phyloP scores from a whole-genome alignment of 352 stramenopile species.

The Globisporangium paroecandrum region DNA sequence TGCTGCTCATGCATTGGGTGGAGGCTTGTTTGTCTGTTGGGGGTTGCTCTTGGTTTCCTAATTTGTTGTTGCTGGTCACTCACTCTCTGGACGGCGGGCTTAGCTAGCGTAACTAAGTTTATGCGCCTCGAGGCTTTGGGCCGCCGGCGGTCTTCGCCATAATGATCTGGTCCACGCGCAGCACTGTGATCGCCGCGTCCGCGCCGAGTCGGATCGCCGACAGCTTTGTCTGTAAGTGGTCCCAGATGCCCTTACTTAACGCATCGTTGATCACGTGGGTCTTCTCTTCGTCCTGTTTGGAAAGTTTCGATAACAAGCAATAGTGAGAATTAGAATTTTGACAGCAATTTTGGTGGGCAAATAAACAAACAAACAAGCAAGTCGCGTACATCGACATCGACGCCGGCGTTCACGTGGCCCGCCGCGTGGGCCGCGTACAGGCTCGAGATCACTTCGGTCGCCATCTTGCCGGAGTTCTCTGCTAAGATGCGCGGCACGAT shows the following conservation, averaged over 20 bases:
- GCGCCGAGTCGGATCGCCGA: slow-evolving; percentile 96
- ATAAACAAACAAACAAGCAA: not conserved
- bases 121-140: slow-evolving; percentile 86
- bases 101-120: not conserved
- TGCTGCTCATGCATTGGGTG: not conserved
- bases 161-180: slow-evolving; percentile 99
- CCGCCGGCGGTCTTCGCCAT: slow-evolving; percentile 96
- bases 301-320: slow-evolving; percentile 15
- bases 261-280: slow-evolving; percentile 80
- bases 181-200: slow-evolving; percentile 97
- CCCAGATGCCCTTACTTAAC: slow-evolving; percentile 79
- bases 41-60: slow-evolving; percentile 4
- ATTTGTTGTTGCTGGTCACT: not conserved
- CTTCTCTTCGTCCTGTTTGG: slow-evolving; percentile 58
- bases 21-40: not conserved
- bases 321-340: slow-evolving; percentile 17
- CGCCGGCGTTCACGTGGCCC: slow-evolving; percentile 88
- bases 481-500: slow-evolving; percentile 97
- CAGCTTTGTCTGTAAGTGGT: slow-evolving; percentile 96
- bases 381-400: slow-evolving; percentile 91
- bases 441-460: slow-evolving; percentile 91
- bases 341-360: too few species aligned
- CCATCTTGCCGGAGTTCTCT: slow-evolving; percentile 97
- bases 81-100: not conserved
- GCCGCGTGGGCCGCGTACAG: slow-evolving; percentile 94